Conservation (phyloP, 371 early-diverging fungal genomes). For the Mucor racemosus region DNA sequence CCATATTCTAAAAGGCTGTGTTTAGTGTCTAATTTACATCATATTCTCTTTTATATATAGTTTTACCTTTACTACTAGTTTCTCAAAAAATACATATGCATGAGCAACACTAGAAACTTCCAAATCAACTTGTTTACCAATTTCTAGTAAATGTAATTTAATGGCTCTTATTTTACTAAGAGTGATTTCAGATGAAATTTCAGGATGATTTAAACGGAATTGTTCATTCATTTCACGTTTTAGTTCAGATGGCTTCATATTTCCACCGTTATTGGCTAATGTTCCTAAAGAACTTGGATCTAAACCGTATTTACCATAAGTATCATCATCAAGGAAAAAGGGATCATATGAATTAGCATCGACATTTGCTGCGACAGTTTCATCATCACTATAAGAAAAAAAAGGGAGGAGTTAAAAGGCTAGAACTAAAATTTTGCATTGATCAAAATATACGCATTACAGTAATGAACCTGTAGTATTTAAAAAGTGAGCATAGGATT, state of each 20-base stretch:
- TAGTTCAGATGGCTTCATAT: constrained; percentile 55
- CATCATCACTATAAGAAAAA: constrained; percentile 18
- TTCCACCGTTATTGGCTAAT: constrained; percentile 3
- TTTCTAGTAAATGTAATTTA: constrained; percentile 67
- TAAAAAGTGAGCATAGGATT: constrained; percentile 55
- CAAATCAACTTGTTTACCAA: constrained; percentile 59
- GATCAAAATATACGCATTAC: constrained; percentile 19
- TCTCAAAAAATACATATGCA: constrained; percentile 93
- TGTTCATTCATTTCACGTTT: constrained; percentile 78
- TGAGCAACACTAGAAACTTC: constrained; percentile 91
- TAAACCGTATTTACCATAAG: constrained; percentile 35
- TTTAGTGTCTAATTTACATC: neutral
- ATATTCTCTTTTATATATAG: neutral
- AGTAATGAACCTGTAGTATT: constrained; percentile 40
- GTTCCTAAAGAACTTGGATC: constrained; percentile 36
- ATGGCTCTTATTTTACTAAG: constrained; percentile 80
- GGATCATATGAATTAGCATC: constrained; percentile 52
- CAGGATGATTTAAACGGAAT: constrained; percentile 74
- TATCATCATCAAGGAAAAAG: constrained; percentile 66
- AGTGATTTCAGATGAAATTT: constrained; percentile 73
- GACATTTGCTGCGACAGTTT: constrained; percentile 12
- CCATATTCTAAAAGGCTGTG: constrained; percentile 51
- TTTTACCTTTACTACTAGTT: constrained; percentile 75
- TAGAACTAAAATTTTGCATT: neutral
- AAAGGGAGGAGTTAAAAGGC: neutral